phyloP scores from a whole-genome alignment of 2,329 filamentous ascomycete genomes.

The Monosporascus sp. region DNA sequence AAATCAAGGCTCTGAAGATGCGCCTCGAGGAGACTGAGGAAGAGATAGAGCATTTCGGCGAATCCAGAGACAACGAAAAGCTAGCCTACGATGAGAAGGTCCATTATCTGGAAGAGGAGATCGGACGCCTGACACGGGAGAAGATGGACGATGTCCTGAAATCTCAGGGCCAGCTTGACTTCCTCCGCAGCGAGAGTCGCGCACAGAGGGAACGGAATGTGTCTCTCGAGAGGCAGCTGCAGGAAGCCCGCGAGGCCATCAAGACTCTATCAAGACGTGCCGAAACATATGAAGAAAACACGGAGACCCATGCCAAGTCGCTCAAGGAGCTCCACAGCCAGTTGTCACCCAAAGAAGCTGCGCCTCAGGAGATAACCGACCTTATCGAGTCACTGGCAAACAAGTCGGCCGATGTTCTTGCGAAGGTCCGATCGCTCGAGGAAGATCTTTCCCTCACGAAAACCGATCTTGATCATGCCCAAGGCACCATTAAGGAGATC shows the following conservation, averaged over 20 bases:
- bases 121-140: conserved; percentile 58
- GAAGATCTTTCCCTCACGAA: conserved; percentile 55
- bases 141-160: conserved; percentile 53
- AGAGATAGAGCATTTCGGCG: conserved; percentile 78
- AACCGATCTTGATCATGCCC: conserved; percentile 57
- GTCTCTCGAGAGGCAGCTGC: conserved; percentile 52
- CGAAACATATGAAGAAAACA: conserved; percentile 44
- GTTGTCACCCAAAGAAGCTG: conserved; percentile 45
- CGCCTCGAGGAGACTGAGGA: conserved; percentile 87
- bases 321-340: conserved; percentile 56
- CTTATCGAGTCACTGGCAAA: conserved; percentile 57
- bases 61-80: conserved; percentile 78
- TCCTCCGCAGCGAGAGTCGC: conserved; percentile 54
- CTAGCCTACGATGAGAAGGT: conserved; percentile 64
- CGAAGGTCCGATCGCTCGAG: conserved; percentile 56
- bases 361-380: conserved; percentile 52
- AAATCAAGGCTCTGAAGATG: conserved; percentile 70
- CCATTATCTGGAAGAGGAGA: conserved; percentile 62
- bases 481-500: conserved; percentile 48
- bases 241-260: conserved; percentile 49
- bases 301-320: conserved; percentile 46
- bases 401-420: conserved; percentile 52
- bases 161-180: conserved; percentile 57
- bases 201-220: conserved; percentile 56
- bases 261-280: conserved; percentile 47